Percentiles rank a stretch among this genome's conserved stretches.
Evolutionary conservation across 371 early-diverging fungal species (phyloP).

Genomic region (Thermomucor indicae-seudaticae): DNA sequence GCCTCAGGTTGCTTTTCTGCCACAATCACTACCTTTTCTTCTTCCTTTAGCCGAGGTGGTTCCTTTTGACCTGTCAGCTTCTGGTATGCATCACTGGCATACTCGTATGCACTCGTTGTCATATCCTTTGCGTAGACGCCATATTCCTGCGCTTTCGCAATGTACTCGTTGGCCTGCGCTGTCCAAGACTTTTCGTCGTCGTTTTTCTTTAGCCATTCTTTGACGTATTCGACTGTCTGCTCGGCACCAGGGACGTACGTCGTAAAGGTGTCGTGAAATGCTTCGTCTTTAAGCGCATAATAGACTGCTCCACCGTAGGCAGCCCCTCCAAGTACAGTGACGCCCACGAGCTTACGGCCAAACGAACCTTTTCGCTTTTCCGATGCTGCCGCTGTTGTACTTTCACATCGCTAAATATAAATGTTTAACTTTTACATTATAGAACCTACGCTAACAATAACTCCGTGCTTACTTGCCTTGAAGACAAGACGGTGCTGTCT

Average conservation of each 20-base stretch:
- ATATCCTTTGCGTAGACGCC: slow-evolving; percentile 16
- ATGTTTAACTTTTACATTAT: too few species aligned
- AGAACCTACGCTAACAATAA: too few species aligned
- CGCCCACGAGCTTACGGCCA: slow-evolving; percentile 8
- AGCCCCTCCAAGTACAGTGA: slow-evolving; percentile 13
- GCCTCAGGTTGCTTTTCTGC: slow-evolving; percentile 1
- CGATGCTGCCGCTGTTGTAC: background rate
- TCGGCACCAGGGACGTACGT: slow-evolving; percentile 22
- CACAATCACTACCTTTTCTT: background rate
- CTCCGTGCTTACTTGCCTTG: too few species aligned
- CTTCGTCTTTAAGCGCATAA: slow-evolving; percentile 20
- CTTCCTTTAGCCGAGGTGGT: background rate
- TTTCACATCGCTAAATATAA: background rate
- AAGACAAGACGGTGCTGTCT: too few species aligned
- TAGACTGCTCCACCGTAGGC: slow-evolving; percentile 23
- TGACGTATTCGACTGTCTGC: slow-evolving; percentile 15
- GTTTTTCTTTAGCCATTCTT: slow-evolving; percentile 18
- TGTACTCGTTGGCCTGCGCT: slow-evolving; percentile 16
- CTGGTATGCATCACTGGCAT: slow-evolving; percentile 15
- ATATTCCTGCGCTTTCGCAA: slow-evolving; percentile 12
- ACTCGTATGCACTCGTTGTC: slow-evolving; percentile 17
- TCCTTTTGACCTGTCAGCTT: slow-evolving; percentile 21
- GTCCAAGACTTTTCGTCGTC: slow-evolving; percentile 11
- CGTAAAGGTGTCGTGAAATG: slow-evolving; percentile 19
- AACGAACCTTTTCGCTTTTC: slow-evolving; percentile 3